These are phyloP conservation scores for Chalciporus chontae DNA, from an alignment of 768 basidiomycete species.

Conservation along the genomic window DNA sequence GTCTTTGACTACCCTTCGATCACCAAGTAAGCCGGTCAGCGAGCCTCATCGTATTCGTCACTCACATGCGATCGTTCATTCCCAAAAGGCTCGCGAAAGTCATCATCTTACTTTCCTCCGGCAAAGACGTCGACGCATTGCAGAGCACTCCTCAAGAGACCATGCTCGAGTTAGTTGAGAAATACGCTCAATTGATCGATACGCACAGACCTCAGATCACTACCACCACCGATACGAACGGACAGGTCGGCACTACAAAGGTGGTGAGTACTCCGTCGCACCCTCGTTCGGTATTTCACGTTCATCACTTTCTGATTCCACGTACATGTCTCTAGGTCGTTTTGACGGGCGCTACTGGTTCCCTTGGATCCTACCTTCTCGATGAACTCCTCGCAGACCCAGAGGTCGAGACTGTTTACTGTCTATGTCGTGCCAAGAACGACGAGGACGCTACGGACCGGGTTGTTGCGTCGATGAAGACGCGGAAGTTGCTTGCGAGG, in stretches of 20 bases:
- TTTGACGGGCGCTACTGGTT: constrained; percentile 52
- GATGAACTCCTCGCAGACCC: constrained; percentile 37
- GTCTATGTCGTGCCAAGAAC: constrained; percentile 46
- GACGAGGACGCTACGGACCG: constrained; percentile 42
- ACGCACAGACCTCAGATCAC: neutral
- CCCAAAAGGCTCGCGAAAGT: constrained; percentile 38
- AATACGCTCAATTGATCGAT: constrained; percentile 27
- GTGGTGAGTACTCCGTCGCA: constrained; percentile 11
- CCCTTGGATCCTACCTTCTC: constrained; percentile 53
- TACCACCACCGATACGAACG: constrained; percentile 6
- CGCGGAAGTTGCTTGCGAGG: constrained; percentile 29
- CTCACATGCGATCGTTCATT: neutral
- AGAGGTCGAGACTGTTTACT: constrained; percentile 42
- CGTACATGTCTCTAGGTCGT: constrained; percentile 22
- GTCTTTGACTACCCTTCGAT: constrained; percentile 52
- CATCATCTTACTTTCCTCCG: constrained; percentile 34
- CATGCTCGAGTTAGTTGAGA: constrained; percentile 47
- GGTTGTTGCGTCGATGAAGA: constrained; percentile 38
- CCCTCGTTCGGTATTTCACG: neutral
- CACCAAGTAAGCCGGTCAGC: constrained; percentile 26
- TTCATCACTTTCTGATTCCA: neutral
- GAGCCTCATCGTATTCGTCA: neutral
- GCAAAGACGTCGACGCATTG: constrained; percentile 18
- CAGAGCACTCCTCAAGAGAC: constrained; percentile 31
- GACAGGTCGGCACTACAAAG: constrained; percentile 10